These are phyloP conservation scores for Suhomyces panamericanus DNA, from an alignment of 1,139 yeast species.

Conservation along the genomic window DNA sequence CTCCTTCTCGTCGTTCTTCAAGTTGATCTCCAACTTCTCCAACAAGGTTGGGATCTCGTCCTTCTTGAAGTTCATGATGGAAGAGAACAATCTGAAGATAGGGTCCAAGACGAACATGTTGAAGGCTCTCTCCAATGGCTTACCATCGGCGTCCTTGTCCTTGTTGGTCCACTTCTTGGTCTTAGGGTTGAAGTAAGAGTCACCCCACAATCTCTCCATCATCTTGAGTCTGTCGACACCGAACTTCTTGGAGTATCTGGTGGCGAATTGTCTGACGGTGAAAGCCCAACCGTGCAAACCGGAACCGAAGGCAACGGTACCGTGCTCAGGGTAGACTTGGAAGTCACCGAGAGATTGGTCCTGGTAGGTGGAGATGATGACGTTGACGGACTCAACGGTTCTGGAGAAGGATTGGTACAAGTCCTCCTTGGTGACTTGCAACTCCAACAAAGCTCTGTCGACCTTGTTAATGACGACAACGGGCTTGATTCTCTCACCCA, in stretches of 20 bases:
- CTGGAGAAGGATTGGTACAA: slow-evolving; percentile 97
- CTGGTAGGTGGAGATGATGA: slow-evolving; percentile 92
- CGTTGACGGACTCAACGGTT: slow-evolving; percentile 99
- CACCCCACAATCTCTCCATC: slow-evolving; percentile 99
- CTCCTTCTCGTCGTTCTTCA: slow-evolving; percentile 94
- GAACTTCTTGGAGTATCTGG: slow-evolving; percentile 97
- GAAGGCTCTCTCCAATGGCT: slow-evolving; percentile 97
- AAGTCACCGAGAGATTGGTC: slow-evolving; percentile 91
- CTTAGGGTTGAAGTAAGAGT: slow-evolving; percentile 99
- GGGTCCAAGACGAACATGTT: slow-evolving; percentile 99
- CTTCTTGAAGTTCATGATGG: slow-evolving; percentile 64
- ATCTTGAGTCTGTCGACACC: slow-evolving; percentile 98
- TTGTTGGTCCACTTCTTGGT: slow-evolving; percentile 99
- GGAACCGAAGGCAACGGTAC: slow-evolving; percentile 99
- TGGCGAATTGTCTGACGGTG: slow-evolving; percentile 98
- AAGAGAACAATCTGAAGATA: slow-evolving; percentile 82
- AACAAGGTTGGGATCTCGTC: slow-evolving; percentile 89
- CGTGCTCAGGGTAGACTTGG: slow-evolving; percentile 98
- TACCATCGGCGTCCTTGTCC: slow-evolving; percentile 94
- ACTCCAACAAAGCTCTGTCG: slow-evolving; percentile 98
- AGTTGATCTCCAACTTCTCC: slow-evolving; percentile 86
- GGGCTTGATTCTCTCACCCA: slow-evolving; percentile 99
- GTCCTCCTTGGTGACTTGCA: slow-evolving; percentile 98
- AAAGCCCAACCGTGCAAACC: slow-evolving; percentile 99
- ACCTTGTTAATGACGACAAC: slow-evolving; percentile 98